These are phyloP conservation scores for Fusarium virguliforme DNA, from an alignment of 2,329 filamentous ascomycete genomes.

Conservation along the genomic window DNA sequence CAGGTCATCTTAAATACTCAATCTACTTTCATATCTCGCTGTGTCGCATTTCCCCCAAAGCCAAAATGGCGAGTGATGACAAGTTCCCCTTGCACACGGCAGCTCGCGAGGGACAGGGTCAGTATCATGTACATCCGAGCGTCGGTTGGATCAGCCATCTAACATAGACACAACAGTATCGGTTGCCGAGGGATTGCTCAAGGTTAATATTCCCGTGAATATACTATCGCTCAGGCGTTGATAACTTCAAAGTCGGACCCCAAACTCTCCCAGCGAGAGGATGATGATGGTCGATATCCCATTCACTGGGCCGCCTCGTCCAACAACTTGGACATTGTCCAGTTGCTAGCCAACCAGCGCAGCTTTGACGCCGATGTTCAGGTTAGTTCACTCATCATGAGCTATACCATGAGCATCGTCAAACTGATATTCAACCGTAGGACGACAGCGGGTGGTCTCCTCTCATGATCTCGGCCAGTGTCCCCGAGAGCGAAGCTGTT, in stretches of 20 bases:
- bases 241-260: slow-evolving; percentile 76
- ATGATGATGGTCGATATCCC: slow-evolving; percentile 90
- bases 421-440: slow-evolving; percentile 54
- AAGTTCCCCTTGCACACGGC: slow-evolving; percentile 92
- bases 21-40: background rate
- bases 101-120: slow-evolving; percentile 87
- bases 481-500: slow-evolving; percentile 79
- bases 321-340: slow-evolving; percentile 82
- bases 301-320: slow-evolving; percentile 95
- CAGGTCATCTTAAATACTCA: background rate
- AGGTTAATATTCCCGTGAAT: slow-evolving; percentile 33
- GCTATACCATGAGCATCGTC: background rate
- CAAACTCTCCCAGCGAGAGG: slow-evolving; percentile 79
- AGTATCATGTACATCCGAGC: slow-evolving; percentile 48
- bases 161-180: slow-evolving; percentile 65
- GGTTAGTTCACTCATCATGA: slow-evolving; percentile 59
- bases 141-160: slow-evolving; percentile 18
- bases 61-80: slow-evolving; percentile 58
- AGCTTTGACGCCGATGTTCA: slow-evolving; percentile 88
- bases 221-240: background rate
- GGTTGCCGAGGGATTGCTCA: slow-evolving; percentile 76
- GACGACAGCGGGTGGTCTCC: slow-evolving; percentile 88
- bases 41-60: background rate
- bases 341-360: slow-evolving; percentile 78
- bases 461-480: slow-evolving; percentile 85